A percentile compares a stretch with the other conserved stretches of the same genome.
Conservation (phyloP, 177 flowering plant genomes). For the Vitis hybrid region DNA sequence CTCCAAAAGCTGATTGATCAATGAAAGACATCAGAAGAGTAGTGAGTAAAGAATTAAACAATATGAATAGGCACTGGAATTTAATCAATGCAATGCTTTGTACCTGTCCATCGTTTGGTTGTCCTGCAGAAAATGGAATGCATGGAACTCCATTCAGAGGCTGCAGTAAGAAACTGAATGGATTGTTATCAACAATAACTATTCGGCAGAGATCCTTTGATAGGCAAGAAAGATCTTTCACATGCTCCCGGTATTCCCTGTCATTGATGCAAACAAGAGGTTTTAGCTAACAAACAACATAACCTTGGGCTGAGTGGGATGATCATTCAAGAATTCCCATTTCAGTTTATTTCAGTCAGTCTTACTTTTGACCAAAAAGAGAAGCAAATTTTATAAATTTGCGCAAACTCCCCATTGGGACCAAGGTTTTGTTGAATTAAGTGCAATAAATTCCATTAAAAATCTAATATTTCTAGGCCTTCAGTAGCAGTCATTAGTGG, state of each 20-base stretch:
- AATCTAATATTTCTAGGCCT: no score
- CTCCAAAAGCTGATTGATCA: constrained; percentile 64
- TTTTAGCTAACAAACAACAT: constrained; percentile 4
- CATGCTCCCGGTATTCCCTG: constrained; percentile 91
- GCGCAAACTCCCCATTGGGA: no score
- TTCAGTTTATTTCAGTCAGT: no score
- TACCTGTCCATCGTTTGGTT: constrained; percentile 89
- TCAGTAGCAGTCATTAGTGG: no score
- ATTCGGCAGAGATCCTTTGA: constrained; percentile 70
- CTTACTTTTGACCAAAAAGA: neutral
- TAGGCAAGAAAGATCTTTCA: constrained; percentile 85
- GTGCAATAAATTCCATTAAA: no score
- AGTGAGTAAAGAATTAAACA: neutral
- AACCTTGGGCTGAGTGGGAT: neutral
- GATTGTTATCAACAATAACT: constrained; percentile 94
- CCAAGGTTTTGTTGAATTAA: no score
- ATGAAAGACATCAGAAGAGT: neutral
- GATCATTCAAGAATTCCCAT: neutral
- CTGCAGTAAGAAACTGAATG: constrained; percentile 93
- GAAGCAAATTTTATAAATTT: no score
- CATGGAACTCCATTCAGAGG: constrained; percentile 97
- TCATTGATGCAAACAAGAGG: constrained; percentile 5
- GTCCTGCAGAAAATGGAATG: constrained; percentile 82
- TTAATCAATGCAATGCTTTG: neutral
- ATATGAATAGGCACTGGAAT: neutral